phyloP scores from a whole-genome alignment of 78 protist species.

The Monosiga brevicollis region DNA sequence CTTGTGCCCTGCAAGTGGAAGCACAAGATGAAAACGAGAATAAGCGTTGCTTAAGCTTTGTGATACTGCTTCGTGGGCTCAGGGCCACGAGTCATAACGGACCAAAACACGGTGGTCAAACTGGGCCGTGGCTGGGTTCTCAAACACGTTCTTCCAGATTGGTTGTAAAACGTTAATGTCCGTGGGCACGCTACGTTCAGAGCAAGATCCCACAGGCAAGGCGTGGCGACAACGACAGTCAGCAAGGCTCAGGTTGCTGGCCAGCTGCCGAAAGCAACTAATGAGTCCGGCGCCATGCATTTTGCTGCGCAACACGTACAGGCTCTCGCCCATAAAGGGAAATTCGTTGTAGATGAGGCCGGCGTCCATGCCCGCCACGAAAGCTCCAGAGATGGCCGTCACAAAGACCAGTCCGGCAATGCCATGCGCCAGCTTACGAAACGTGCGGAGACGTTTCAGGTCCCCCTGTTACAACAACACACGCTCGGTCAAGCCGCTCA shows the following conservation, averaged over 20 bases:
- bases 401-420: background rate
- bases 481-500: too few relatives aligned
- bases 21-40: background rate
- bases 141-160: slow-evolving; percentile 48
- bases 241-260: background rate
- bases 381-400: slow-evolving; percentile 54
- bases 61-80: too few relatives aligned
- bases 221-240: too few relatives aligned
- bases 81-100: too few relatives aligned
- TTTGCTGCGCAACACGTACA: too few relatives aligned
- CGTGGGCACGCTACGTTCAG: slow-evolving; percentile 26
- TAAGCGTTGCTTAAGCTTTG: background rate
- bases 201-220: too few relatives aligned
- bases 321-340: slow-evolving; percentile 68
- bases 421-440: background rate
- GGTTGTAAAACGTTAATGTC: slow-evolving; percentile 49
- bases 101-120: slow-evolving; percentile 68
- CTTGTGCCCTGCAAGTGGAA: slow-evolving; percentile 13
- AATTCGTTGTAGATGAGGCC: slow-evolving; percentile 76
- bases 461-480: too few relatives aligned
- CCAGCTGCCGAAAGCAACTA: background rate
- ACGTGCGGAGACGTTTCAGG: background rate
- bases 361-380: slow-evolving; percentile 92
- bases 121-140: slow-evolving; percentile 69
- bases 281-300: too few relatives aligned